Evolutionary conservation across 352 stramenopile genomes (phyloP).

Genomic region (Elongisporangium undulatum): DNA sequence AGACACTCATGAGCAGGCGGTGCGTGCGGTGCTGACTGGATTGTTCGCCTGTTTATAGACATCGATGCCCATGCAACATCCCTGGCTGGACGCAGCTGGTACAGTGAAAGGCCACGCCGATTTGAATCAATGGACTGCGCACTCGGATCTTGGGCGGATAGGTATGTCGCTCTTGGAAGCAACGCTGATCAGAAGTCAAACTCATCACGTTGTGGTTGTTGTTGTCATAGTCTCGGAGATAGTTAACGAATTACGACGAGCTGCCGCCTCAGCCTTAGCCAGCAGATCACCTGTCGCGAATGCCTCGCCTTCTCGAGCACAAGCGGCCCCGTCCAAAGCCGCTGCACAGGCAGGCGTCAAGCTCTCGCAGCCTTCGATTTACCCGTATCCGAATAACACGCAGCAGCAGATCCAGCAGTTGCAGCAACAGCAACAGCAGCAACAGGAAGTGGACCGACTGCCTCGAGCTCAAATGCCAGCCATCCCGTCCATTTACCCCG

Average conservation of each 20-base stretch:
- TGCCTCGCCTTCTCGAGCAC: slow-evolving; percentile 12
- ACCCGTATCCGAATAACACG: slow-evolving; percentile 17
- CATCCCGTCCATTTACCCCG: slow-evolving; percentile 67
- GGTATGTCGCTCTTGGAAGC: slow-evolving; percentile 9
- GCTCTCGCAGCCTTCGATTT: slow-evolving; percentile 17
- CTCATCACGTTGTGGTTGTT: not conserved
- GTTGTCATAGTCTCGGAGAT: slow-evolving; percentile 57
- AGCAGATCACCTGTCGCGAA: slow-evolving; percentile 10
- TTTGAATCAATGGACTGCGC: slow-evolving; percentile 74
- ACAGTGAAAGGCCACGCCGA: slow-evolving; percentile 71
- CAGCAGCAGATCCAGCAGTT: slow-evolving; percentile 18
- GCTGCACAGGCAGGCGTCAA: slow-evolving; percentile 17
- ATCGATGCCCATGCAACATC: slow-evolving; percentile 69
- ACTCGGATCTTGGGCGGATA: slow-evolving; percentile 81
- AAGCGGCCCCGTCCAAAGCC: slow-evolving; percentile 9
- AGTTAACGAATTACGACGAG: slow-evolving; percentile 41
- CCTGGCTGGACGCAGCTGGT: slow-evolving; percentile 62
- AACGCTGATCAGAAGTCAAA: no score
- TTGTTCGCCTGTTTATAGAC: slow-evolving; percentile 25
- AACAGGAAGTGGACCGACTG: slow-evolving; percentile 29
- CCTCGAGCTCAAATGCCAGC: slow-evolving; percentile 71
- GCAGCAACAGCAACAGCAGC: slow-evolving; percentile 28
- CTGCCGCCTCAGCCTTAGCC: slow-evolving; percentile 8
- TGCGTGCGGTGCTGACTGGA: not conserved
- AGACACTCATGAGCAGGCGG: not conserved